These are phyloP conservation scores for Serendipita indica DNA, from an alignment of 768 basidiomycete genomes.

Conservation along the genomic window DNA sequence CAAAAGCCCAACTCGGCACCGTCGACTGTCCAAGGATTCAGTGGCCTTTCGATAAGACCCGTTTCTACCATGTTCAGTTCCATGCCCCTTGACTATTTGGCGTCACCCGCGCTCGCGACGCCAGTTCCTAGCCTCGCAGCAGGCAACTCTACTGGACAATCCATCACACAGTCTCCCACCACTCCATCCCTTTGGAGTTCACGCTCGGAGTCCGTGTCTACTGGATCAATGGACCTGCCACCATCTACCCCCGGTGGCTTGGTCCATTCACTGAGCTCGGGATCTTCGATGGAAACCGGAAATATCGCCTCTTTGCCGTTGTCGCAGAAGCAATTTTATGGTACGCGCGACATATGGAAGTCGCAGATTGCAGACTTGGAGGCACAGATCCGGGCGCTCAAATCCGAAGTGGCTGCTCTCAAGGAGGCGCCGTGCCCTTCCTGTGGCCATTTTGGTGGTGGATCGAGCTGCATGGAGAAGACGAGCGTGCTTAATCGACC, in stretches of 20 bases:
- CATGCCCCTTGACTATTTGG: conserved; percentile 39
- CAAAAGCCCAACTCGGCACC: conserved; percentile 45
- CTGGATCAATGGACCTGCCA: not conserved
- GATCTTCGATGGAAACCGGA: conserved; percentile 24
- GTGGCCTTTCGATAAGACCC: conserved; percentile 54
- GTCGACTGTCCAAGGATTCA: conserved; percentile 44
- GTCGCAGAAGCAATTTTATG: conserved; percentile 46
- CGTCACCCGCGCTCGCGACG: conserved; percentile 15
- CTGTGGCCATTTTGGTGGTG: conserved; percentile 6
- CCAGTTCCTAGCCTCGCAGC: conserved; percentile 26
- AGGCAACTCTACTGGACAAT: not conserved
- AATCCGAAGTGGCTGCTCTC: conserved; percentile 48
- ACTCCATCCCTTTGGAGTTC: conserved; percentile 6
- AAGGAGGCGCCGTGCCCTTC: not conserved
- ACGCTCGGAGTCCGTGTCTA: conserved; percentile 6
- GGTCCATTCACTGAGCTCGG: conserved; percentile 4
- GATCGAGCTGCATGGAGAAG: conserved; percentile 1
- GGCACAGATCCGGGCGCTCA: conserved; percentile 54
- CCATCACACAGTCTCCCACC: conserved; percentile 10
- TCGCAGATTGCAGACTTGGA: conserved; percentile 63
- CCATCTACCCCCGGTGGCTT: not conserved
- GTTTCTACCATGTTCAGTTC: conserved; percentile 62
- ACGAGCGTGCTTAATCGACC: conserved; percentile 14
- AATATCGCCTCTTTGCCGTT: conserved; percentile 34
- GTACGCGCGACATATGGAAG: conserved; percentile 51